Conservation (phyloP, 352 stramenopile genomes). For the Globisporangium abappressorium region DNA sequence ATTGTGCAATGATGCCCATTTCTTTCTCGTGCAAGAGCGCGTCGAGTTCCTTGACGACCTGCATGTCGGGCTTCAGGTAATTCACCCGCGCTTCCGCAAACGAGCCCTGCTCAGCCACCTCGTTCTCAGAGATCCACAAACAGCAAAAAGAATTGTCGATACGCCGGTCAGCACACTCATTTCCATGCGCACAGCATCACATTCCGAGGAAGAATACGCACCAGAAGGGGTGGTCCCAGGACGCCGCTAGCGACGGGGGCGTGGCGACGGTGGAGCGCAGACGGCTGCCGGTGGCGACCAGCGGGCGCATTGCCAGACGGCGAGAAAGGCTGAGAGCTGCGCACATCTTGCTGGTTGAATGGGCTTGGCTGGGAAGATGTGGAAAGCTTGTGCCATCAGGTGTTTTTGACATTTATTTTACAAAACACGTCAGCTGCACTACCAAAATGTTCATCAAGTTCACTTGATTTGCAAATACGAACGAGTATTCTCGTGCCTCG, state of each 20-base stretch:
- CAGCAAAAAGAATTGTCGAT: too few relatives aligned
- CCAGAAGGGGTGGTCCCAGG: slow-evolving; percentile 72
- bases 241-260: slow-evolving; percentile 57
- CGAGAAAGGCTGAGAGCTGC: slow-evolving; percentile 28
- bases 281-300: slow-evolving; percentile 4
- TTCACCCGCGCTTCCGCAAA: slow-evolving; percentile 29
- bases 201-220: slow-evolving; percentile 24
- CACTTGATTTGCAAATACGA: too few relatives aligned
- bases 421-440: slow-evolving; percentile 20
- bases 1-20: slow-evolving; percentile 97
- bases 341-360: slow-evolving; percentile 24
- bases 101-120: too few relatives aligned
- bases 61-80: slow-evolving; percentile 81
- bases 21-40: slow-evolving; percentile 88
- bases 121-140: too few relatives aligned
- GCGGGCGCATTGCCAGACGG: slow-evolving; percentile 15
- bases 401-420: background rate
- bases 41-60: slow-evolving; percentile 87
- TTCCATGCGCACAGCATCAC: background rate
- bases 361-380: background rate
- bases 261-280: slow-evolving; percentile 37
- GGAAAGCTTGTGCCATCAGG: background rate
- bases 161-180: too few relatives aligned
- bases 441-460: slow-evolving; percentile 21
- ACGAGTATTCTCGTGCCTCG: too few relatives aligned